Percentiles rank a stretch among this genome's conserved stretches.
Evolutionary conservation across 768 basidiomycete species (phyloP).

Genomic region (Lyophyllum shimeji): DNA sequence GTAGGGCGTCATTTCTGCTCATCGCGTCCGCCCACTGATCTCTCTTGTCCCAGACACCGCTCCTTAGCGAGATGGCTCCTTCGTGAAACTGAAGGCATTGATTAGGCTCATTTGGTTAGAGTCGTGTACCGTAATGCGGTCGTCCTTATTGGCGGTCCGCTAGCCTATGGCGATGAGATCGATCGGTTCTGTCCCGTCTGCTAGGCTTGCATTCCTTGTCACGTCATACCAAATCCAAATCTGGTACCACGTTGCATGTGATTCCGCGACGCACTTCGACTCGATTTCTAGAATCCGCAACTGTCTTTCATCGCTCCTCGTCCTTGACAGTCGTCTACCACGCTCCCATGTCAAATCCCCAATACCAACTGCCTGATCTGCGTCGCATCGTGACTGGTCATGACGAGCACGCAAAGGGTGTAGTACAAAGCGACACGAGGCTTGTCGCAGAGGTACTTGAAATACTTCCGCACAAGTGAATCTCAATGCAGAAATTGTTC

Average conservation of each 20-base stretch:
- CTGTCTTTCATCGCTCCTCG: slow-evolving; percentile 3
- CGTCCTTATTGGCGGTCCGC: neutral
- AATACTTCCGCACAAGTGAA: neutral
- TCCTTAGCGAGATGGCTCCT: slow-evolving; percentile 26
- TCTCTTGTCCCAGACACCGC: slow-evolving; percentile 35
- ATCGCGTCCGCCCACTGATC: slow-evolving; percentile 6
- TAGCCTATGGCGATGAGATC: neutral
- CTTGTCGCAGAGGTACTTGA: slow-evolving; percentile 27
- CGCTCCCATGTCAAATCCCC: slow-evolving; percentile 25
- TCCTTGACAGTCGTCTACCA: slow-evolving; percentile 3
- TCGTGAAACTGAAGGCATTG: slow-evolving; percentile 4
- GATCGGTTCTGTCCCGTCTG: neutral
- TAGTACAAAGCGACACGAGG: slow-evolving; percentile 36
- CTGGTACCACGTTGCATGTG: slow-evolving; percentile 9
- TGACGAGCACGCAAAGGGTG: slow-evolving; percentile 37
- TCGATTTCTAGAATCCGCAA: slow-evolving; percentile 1
- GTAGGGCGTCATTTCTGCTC: slow-evolving; percentile 37
- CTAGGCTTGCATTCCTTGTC: neutral
- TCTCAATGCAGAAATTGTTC: neutral
- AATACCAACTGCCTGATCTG: slow-evolving; percentile 32
- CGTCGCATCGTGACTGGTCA: slow-evolving; percentile 56
- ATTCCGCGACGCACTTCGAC: slow-evolving; percentile 3
- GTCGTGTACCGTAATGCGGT: slow-evolving; percentile 17
- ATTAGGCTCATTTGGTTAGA: neutral
- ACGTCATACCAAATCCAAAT: slow-evolving; percentile 4